These are phyloP conservation scores for Gaertneriomyces sp. DNA, from an alignment of 192 early-diverging fungal genomes.

Conservation along the genomic window DNA sequence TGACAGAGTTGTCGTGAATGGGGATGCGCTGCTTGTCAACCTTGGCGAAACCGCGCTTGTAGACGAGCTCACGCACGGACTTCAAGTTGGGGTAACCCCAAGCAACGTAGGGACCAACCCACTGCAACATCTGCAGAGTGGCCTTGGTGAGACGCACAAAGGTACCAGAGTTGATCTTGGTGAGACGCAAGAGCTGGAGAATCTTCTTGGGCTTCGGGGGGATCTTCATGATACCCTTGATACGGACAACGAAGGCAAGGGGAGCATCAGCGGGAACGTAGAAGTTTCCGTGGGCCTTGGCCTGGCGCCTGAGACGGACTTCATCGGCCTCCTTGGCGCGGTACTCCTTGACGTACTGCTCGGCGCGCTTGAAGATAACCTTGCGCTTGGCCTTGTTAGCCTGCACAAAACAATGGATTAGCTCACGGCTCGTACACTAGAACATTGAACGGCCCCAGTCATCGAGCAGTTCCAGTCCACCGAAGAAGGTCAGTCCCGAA, in stretches of 20 bases:
- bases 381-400: conserved; percentile 67
- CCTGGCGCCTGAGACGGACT: conserved; percentile 89
- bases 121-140: conserved; percentile 95
- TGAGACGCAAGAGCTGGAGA: conserved; percentile 95
- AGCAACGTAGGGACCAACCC: conserved; percentile 93
- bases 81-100: conserved; percentile 94
- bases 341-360: conserved; percentile 99
- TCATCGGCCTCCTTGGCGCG: conserved; percentile 80
- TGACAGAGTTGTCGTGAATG: conserved; percentile 93
- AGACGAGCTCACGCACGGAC: conserved; percentile 97
- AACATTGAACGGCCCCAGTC: not conserved
- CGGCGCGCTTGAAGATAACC: conserved; percentile 99
- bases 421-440: too few species aligned
- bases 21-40: conserved; percentile 96
- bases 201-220: conserved; percentile 99
- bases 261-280: conserved; percentile 95
- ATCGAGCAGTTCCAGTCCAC: not conserved
- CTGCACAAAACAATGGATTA: conserved; percentile 12
- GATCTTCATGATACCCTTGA: conserved; percentile 99
- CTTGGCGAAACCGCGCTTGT: conserved; percentile 99
- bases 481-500: conserved; percentile 57
- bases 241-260: conserved; percentile 96
- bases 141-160: conserved; percentile 96
- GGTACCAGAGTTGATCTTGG: conserved; percentile 98
- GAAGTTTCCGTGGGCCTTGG: conserved; percentile 85